phyloP scores from a whole-genome alignment of 2,329 filamentous ascomycete species.

The Pseudogymnoascus sp. region DNA sequence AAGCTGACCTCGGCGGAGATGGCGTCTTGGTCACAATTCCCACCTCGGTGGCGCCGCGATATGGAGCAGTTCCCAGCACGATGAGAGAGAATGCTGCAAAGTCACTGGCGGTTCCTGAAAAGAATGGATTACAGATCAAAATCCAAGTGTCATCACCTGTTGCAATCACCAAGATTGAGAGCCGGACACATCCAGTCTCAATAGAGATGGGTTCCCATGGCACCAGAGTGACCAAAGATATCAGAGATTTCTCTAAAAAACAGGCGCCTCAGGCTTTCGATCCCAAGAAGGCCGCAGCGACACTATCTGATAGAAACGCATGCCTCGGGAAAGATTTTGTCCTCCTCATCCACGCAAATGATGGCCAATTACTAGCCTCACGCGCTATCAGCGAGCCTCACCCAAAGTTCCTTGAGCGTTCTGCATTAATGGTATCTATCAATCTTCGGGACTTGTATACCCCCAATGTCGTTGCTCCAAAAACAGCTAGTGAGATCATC shows the following conservation, averaged over 20 bases:
- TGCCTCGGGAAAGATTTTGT: constrained; percentile 59
- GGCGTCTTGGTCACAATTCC: constrained; percentile 63
- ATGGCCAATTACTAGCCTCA: constrained; percentile 43
- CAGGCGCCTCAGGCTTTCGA: constrained; percentile 1
- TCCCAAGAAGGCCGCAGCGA: constrained; percentile 51
- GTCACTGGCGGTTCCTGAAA: not conserved
- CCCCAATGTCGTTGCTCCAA: constrained; percentile 56
- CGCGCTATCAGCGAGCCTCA: constrained; percentile 52
- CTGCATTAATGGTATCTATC: constrained; percentile 61
- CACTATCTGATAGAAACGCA: constrained; percentile 42
- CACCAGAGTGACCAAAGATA: constrained; percentile 9
- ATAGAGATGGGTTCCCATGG: constrained; percentile 11
- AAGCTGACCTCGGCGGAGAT: constrained; percentile 57
- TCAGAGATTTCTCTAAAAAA: constrained; percentile 9
- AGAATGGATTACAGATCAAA: constrained; percentile 10
- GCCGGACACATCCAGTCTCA: constrained; percentile 10
- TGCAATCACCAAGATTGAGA: constrained; percentile 11
- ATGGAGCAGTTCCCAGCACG: constrained; percentile 40
- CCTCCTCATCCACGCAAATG: constrained; percentile 53
- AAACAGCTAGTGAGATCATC: constrained; percentile 52
- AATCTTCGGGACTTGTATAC: constrained; percentile 32
- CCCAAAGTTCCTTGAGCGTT: constrained; percentile 49
- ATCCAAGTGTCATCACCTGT: constrained; percentile 11
- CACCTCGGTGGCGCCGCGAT: constrained; percentile 57
- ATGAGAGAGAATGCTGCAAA: not conserved